A percentile compares a stretch with the other conserved stretches of the same genome.
These are phyloP conservation scores for Lactarius sp. DNA, from an alignment of 768 basidiomycete genomes.

Conservation along the genomic window DNA sequence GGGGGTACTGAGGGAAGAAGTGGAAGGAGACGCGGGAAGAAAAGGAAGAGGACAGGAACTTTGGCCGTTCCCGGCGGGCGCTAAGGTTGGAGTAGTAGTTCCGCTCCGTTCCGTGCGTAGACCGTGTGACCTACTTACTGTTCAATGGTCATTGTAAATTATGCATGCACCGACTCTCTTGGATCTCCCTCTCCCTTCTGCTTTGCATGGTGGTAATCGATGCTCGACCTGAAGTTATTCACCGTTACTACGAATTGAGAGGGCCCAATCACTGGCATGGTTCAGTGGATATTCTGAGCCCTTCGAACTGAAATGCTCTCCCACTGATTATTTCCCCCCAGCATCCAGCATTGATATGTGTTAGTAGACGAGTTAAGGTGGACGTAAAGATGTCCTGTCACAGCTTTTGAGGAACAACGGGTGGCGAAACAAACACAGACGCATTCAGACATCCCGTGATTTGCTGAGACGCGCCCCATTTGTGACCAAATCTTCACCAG, in stretches of 20 bases:
- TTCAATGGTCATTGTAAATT: too few relatives aligned
- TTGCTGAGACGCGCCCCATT: too few relatives aligned
- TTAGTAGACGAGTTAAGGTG: neutral
- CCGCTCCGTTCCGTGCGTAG: too few relatives aligned
- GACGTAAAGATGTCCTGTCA: constrained; percentile 1
- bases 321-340: neutral
- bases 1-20: too few relatives aligned
- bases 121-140: too few relatives aligned
- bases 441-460: too few relatives aligned
- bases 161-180: neutral
- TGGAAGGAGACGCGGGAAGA: too few relatives aligned
- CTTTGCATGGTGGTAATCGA: neutral
- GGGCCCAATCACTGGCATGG: neutral
- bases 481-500: too few relatives aligned
- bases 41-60: too few relatives aligned
- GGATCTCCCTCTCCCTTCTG: neutral
- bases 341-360: neutral
- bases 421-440: neutral
- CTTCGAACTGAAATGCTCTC: neutral
- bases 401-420: neutral
- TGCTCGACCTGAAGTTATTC: neutral
- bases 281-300: neutral
- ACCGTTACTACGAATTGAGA: neutral
- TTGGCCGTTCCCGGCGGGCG: too few relatives aligned
- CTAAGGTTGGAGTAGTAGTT: too few relatives aligned